phyloP scores from a whole-genome alignment of 495 filamentous ascomycete genomes.

The Penicillium riverlandense region DNA sequence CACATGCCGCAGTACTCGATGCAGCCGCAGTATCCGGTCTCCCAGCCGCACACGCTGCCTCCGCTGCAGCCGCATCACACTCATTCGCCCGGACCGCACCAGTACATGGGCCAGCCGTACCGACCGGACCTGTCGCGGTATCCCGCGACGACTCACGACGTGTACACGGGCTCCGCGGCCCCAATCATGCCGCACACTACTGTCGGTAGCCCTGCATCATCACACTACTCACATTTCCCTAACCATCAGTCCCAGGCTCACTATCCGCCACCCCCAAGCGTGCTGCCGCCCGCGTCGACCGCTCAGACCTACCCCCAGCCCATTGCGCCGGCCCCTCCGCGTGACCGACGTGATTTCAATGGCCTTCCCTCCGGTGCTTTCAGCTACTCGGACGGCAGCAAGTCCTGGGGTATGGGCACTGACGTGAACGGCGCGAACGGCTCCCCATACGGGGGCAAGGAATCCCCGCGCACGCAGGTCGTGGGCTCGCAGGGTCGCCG shows the following conservation, averaged over 20 bases:
- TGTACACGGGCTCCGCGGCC: conserved; percentile 41
- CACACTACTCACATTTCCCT: conserved; percentile 41
- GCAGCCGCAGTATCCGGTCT: conserved; percentile 51
- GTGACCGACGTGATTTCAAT: conserved; percentile 46
- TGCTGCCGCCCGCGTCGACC: conserved; percentile 58
- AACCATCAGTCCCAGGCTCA: conserved; percentile 48
- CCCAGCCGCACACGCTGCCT: conserved; percentile 62
- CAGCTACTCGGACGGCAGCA: conserved; percentile 37
- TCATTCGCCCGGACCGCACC: conserved; percentile 40
- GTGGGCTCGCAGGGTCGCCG: conserved; percentile 87
- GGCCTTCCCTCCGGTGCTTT: conserved; percentile 58
- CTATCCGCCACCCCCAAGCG: conserved; percentile 54
- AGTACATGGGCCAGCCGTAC: conserved; percentile 53
- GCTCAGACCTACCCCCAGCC: conserved; percentile 63
- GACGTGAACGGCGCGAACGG: conserved; percentile 37
- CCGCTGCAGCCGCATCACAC: conserved; percentile 58
- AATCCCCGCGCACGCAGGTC: conserved; percentile 72
- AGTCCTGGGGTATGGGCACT: conserved; percentile 32
- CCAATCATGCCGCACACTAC: conserved; percentile 47
- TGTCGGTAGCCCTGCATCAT: conserved; percentile 51
- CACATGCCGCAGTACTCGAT: conserved; percentile 44
- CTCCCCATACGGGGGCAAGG: conserved; percentile 34
- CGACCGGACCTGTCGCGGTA: conserved; percentile 57
- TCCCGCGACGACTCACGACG: conserved; percentile 55
- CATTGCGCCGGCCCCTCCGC: conserved; percentile 62